phyloP scores from a whole-genome alignment of 306 rosid species.

The Nissolia schottii region DNA sequence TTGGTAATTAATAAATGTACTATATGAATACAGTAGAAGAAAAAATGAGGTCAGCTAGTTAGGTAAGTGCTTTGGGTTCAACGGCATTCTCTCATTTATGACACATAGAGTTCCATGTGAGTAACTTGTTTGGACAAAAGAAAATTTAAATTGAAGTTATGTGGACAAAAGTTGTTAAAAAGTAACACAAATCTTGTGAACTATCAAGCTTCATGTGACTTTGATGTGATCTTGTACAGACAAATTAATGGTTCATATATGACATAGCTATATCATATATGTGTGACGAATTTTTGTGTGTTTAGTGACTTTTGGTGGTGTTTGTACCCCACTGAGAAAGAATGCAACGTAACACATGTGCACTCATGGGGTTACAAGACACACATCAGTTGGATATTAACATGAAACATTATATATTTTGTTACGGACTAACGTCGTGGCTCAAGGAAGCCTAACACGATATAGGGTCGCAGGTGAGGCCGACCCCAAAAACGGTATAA shows the following conservation, averaged over 20 bases:
- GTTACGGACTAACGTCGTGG: too few relatives aligned
- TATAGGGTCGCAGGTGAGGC: too few relatives aligned
- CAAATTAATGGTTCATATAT: not conserved
- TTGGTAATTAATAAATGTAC: conserved; percentile 6
- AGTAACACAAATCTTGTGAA: conserved; percentile 1
- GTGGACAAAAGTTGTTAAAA: not conserved
- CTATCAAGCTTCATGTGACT: conserved; percentile 15
- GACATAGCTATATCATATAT: not conserved
- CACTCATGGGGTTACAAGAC: not conserved
- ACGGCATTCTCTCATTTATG: conserved; percentile 49
- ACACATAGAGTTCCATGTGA: conserved; percentile 22
- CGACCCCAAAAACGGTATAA: too few relatives aligned
- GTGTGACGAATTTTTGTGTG: not conserved
- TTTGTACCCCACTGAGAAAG: too few relatives aligned
- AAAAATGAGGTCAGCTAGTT: conserved; percentile 12
- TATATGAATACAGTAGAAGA: conserved; percentile 1
- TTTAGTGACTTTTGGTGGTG: not conserved
- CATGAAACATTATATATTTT: too few relatives aligned
- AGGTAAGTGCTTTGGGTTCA: conserved; percentile 50
- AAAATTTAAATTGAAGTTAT: not conserved
- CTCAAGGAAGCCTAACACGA: too few relatives aligned
- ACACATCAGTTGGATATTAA: too few relatives aligned
- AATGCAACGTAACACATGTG: not conserved
- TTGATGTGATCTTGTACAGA: not conserved
- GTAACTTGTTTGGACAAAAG: not conserved